These are phyloP conservation scores for Microcos paniculata DNA, from an alignment of 345 rosid species.

Conservation along the genomic window DNA sequence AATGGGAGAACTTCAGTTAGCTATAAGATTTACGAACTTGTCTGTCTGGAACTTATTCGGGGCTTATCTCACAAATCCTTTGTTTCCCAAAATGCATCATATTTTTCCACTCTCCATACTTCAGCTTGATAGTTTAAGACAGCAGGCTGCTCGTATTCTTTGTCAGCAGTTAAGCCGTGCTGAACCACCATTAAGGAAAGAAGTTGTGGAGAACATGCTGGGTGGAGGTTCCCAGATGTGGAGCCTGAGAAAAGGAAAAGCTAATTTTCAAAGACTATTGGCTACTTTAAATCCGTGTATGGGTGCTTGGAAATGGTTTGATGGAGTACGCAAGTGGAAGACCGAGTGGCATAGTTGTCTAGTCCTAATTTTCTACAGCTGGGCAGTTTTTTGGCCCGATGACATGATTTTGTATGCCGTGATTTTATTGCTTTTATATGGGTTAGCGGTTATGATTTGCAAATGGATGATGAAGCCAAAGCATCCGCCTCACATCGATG, in stretches of 20 bases:
- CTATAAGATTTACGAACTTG: conserved; percentile 38
- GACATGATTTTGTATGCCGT: neutral
- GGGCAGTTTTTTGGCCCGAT: conserved; percentile 15
- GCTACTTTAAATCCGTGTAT: conserved; percentile 19
- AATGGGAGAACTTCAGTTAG: conserved; percentile 52
- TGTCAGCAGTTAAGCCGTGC: conserved; percentile 31
- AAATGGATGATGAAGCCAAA: conserved; percentile 30
- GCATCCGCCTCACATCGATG: conserved; percentile 42
- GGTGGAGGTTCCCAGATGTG: conserved; percentile 33
- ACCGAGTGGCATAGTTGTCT: too few species aligned
- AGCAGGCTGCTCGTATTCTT: conserved; percentile 35
- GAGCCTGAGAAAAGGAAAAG: conserved; percentile 47
- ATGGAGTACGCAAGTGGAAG: conserved; percentile 36
- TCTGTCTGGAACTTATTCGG: conserved; percentile 26
- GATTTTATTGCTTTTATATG: neutral
- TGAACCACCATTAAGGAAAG: conserved; percentile 46
- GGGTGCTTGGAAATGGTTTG: conserved; percentile 33
- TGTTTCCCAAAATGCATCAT: conserved; percentile 41
- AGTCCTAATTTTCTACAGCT: neutral
- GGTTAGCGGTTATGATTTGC: neutral
- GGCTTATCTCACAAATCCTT: conserved; percentile 29
- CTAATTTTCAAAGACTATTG: conserved; percentile 35
- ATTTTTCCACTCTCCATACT: conserved; percentile 34
- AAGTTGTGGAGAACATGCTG: conserved; percentile 49
- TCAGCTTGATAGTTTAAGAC: conserved; percentile 40